Conservation (phyloP, 768 basidiomycete species). For the Crucibulum laeve region DNA sequence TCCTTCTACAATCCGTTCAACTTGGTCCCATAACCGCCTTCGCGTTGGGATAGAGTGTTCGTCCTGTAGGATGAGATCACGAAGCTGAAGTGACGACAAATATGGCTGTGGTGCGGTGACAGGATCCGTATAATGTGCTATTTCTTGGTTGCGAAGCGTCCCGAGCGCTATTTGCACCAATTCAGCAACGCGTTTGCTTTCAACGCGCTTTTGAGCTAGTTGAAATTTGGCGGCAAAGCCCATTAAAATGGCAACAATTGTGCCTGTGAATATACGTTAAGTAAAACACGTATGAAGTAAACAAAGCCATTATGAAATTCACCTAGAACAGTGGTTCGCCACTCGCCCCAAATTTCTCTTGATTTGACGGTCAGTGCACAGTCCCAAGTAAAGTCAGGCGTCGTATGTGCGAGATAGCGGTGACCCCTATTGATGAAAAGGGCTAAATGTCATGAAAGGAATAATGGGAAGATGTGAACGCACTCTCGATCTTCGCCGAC, state of each 20-base stretch:
- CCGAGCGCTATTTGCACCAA: slow-evolving; percentile 80
- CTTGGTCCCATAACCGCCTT: slow-evolving; percentile 72
- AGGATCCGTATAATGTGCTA: slow-evolving; percentile 79
- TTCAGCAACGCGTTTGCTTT: slow-evolving; percentile 62
- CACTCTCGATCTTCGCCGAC: slow-evolving; percentile 62
- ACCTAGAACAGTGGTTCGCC: slow-evolving; percentile 65
- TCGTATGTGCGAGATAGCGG: slow-evolving; percentile 73
- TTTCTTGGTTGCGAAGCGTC: slow-evolving; percentile 77
- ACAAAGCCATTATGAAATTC: slow-evolving; percentile 13
- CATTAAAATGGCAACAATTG: slow-evolving; percentile 26
- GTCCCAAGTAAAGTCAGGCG: slow-evolving; percentile 59
- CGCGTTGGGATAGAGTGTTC: slow-evolving; percentile 70
- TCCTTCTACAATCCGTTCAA: slow-evolving; percentile 81
- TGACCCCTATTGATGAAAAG: slow-evolving; percentile 42
- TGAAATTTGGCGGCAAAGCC: slow-evolving; percentile 30
- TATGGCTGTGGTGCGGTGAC: slow-evolving; percentile 69
- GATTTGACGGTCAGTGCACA: slow-evolving; percentile 65
- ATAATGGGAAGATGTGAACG: slow-evolving; percentile 21
- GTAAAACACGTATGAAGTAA: not conserved
- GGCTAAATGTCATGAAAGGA: not conserved
- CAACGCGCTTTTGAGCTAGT: slow-evolving; percentile 47
- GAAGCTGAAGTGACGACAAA: slow-evolving; percentile 81
- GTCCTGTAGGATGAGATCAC: slow-evolving; percentile 80
- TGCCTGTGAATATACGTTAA: slow-evolving; percentile 10
- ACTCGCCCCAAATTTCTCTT: slow-evolving; percentile 64